Conservation (phyloP, 768 basidiomycete species). For the Phaffia australis region DNA sequence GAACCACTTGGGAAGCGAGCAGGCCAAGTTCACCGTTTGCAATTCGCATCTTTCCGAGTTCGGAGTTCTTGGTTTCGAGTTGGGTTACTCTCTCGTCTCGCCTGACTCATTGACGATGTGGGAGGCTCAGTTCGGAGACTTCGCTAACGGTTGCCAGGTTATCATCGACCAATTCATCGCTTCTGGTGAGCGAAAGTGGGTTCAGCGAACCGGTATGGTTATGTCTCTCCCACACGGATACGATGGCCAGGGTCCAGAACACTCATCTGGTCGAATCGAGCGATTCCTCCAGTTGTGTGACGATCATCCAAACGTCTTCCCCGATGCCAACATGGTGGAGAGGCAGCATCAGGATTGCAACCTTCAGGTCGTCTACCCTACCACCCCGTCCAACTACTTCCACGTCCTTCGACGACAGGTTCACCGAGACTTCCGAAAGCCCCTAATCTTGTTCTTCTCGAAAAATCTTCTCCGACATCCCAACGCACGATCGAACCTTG, state of each 20-base stretch:
- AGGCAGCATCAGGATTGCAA: slow-evolving; percentile 98
- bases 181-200: slow-evolving; percentile 93
- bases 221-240: slow-evolving; percentile 79
- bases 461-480: slow-evolving; percentile 92
- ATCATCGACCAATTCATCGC: slow-evolving; percentile 99
- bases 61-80: slow-evolving; percentile 89
- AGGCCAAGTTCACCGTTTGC: slow-evolving; percentile 88
- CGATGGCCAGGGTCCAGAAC: slow-evolving; percentile 97
- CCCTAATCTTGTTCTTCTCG: slow-evolving; percentile 91
- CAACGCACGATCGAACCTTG: slow-evolving; percentile 70
- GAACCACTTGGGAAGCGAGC: slow-evolving; percentile 72
- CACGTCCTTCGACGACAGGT: slow-evolving; percentile 94
- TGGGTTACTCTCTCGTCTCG: slow-evolving; percentile 95
- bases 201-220: slow-evolving; percentile 26
- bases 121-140: slow-evolving; percentile 78
- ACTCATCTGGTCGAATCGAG: slow-evolving; percentile 89
- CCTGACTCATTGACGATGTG: slow-evolving; percentile 86
- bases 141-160: slow-evolving; percentile 80
- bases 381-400: slow-evolving; percentile 96
- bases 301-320: slow-evolving; percentile 87
- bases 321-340: slow-evolving; percentile 75
- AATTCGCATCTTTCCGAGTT: slow-evolving; percentile 96
- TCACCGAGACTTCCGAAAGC: slow-evolving; percentile 96
- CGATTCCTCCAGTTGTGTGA: slow-evolving; percentile 96
- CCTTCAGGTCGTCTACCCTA: slow-evolving; percentile 97